Base-by-base conservation (phyloP, 805 yeast genomes). In the Metschnikowia aberdeeniae region DNA sequence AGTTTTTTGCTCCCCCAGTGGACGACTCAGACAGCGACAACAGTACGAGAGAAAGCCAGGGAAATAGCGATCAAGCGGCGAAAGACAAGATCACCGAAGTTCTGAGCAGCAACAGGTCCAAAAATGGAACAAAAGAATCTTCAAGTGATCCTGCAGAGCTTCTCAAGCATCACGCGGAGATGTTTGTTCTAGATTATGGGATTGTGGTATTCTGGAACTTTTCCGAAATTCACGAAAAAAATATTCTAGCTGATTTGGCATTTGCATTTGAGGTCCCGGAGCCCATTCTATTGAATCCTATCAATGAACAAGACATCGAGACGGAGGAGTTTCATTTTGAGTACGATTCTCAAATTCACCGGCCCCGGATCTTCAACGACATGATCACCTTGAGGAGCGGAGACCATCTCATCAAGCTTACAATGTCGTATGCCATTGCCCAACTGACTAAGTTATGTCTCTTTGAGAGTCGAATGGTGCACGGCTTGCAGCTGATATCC, bases 171-270 rank as follows among this genome's bases (percentile, higher is more conserved):
- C 74, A 71, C 44, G 92, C 97, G 0, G 98, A 92, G 58, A 76
- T 93, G 73, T 93, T 93, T 58, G 78, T 93, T 11, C 81, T 92
- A 61, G 82, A 81, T 43, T 93, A 93, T 61, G 99, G 99, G 17
- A 95, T 92, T 11, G 89, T 93, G n/a, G 97, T 93, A 17, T 90
- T 93, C 59, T 93, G 99, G 99, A 93, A 93, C 59, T 89, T 93
- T 56, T 81, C 92, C 2, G 97, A 89, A 60, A 73, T 79, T 6
- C 97, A 93, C 60, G 99, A 93, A 58, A 89, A 89, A 68, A 93
- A 92, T 57, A 81, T 93, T 14, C 73, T 93, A 44, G 98, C 97
- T 1, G 99, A 93, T 59, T 72, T 93, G 51, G 85, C 83, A n/a
- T 81, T 85, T 66, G 88, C 88, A 5, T 62, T 67, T 11, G 70